Base-by-base conservation (phyloP, 345 rosid species). In the Moringa oleifera region DNA sequence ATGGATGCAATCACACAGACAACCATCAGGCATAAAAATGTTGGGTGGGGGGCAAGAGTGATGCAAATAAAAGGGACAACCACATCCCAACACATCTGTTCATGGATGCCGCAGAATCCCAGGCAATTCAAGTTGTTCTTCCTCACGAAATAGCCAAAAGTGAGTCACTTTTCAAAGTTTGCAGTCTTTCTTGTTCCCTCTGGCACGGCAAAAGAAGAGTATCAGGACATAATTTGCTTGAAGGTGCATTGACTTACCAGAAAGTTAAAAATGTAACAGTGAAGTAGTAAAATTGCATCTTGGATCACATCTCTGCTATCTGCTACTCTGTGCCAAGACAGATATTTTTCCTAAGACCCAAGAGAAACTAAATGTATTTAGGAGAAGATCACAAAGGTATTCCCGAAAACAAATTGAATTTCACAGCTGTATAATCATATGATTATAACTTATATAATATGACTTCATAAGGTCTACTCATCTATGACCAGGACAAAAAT, bases 371-470 rank as follows among this genome's bases (percentile, higher is more conserved):
- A 7, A 4, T 41, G 12, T 7, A 1, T 7, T 11, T 7, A 9
- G 17, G 13, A 41, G 16, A 19, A 10, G 18, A 23, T n/a, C 12
- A 46, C 7, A 31, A 46, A 50, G 25, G 20, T 51, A 18, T 19
- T 61, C 37, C 58, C 0, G 21, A 2, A 36, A 63, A 19, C 5
- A 20, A 51, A 31, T 31, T 36, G 1, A 18, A 23, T 18, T 53
- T 58, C 62, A 41, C 50, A 28, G 20, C 21, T 18, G 62, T 49
- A 24, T 41, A 24, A 57, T 57, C 25, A 25, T 25, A 24, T 37
- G 25, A 12, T n/a, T 16, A 62, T 45, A 12, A 18, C 17, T 59
- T 45, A 18, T 59, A 23, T 15, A 59, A 22, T 18, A 47, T 18
- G 12, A 5, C 6, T 47, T 47, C 23, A 20, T 20, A 31, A 16